These are phyloP conservation scores for Dunaliella sp. DNA, from an alignment of 139 green algal species.

Conservation along the genomic window DNA sequence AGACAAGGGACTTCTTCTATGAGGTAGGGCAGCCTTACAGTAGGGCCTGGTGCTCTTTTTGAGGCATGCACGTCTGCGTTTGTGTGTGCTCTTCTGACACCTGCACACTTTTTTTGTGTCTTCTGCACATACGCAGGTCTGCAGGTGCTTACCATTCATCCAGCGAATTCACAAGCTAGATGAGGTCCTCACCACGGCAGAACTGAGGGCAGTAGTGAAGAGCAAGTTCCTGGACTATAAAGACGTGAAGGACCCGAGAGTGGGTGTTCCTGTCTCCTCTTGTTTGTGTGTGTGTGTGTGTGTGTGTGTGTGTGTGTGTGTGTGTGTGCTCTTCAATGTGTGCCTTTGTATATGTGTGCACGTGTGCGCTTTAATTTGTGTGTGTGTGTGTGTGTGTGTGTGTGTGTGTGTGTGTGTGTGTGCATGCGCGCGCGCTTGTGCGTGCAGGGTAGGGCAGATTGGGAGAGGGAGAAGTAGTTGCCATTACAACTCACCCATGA, in stretches of 20 bases:
- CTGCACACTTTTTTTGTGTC: not conserved
- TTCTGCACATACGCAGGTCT: conserved; percentile 35
- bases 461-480: no score
- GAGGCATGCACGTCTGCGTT: no score
- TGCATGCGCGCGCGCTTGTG: not conserved
- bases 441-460: no score
- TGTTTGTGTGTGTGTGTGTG: not conserved
- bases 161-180: conserved; percentile 48
- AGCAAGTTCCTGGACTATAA: conserved; percentile 50
- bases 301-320: not conserved
- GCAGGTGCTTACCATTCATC: conserved; percentile 58
- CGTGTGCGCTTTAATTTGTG: not conserved
- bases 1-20: conserved; percentile 44
- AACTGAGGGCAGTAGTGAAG: conserved; percentile 55
- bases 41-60: no score
- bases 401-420: not conserved
- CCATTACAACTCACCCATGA: no score
- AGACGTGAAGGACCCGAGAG: conserved; percentile 55
- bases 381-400: not conserved
- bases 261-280: conserved; percentile 14
- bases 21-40: no score
- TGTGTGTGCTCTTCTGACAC: not conserved
- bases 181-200: conserved; percentile 42
- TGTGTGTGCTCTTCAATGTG: not conserved
- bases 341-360: not conserved